Base-by-base conservation (phyloP, 176 grass and related monocot genomes). In the Tillandsia leiboldiana region DNA sequence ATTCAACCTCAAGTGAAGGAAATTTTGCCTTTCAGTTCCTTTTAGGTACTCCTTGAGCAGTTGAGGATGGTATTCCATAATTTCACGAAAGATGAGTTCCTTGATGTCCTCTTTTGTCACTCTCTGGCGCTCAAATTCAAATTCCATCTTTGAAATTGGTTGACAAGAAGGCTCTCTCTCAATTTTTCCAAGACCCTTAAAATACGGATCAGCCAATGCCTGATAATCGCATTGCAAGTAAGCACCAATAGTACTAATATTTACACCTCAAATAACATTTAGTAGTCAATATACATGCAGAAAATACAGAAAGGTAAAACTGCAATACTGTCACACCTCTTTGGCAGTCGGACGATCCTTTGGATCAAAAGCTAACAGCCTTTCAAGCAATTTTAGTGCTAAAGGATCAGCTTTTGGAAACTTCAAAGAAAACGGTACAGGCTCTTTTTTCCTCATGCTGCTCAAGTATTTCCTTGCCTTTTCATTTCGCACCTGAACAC, bases 61-160 rank as follows among this genome's bases (percentile, higher is more conserved):
- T 65, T 86, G 84, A 81, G 90, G 90, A 81, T 99, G 94, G 26
- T 99, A 99, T 61, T 99, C 90, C 56, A 99, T 50, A 75, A 99
- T 87, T 80, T 99, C 94, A 67, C 67, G 73, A 51, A 99, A 99
- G 51, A 99, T 93, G 78, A 99, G 94, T 75, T 93, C 94, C 72
- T 84, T 89, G 51, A 99, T 59, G 20, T 99, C 87, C 13, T 99
- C 94, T 84, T 93, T 93, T 6, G 90, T 99, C 65, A 90, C 79
- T 51, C 82, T 90, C 72, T 75, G 87, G 22, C 80, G 68, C 65
- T 99, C 93, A 84, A 99, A 99, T 75, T 99, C 94, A 72, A 99
- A 99, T 64, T 99, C 94, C 84, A 86, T 80, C 69, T 99, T 93
- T 26, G 94, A 79, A 76, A 99, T 93, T 63, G 87, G 90, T 53